Conservation (phyloP, 2,329 filamentous ascomycete genomes). For the Juglanconis juglandina region DNA sequence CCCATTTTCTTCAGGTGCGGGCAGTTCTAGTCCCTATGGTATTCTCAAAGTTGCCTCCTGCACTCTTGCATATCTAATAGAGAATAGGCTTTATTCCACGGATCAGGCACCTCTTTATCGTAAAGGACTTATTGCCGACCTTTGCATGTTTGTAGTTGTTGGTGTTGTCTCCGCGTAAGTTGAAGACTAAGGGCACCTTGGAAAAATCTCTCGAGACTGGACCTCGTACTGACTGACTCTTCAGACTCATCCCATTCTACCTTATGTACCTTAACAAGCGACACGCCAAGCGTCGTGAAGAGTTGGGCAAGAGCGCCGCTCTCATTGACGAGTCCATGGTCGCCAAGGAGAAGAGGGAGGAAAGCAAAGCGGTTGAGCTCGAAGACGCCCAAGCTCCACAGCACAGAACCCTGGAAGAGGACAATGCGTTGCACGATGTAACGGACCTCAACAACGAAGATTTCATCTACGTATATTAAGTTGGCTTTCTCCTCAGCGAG, state of each 20-base stretch:
- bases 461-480: slow-evolving; percentile 53
- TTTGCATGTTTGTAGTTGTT: slow-evolving; percentile 60
- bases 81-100: slow-evolving; percentile 50
- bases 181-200: background rate
- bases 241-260: slow-evolving; percentile 38
- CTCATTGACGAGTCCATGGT: slow-evolving; percentile 57
- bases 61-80: background rate
- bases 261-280: slow-evolving; percentile 51
- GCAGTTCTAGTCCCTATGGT: no score
- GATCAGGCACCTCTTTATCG: slow-evolving; percentile 54
- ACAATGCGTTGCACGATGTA: slow-evolving; percentile 45
- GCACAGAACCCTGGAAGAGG: slow-evolving; percentile 31
- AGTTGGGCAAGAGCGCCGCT: slow-evolving; percentile 56
- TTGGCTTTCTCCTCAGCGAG: background rate
- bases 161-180: slow-evolving; percentile 41
- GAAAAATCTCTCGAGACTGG: slow-evolving; percentile 19
- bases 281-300: slow-evolving; percentile 51
- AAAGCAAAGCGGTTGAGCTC: slow-evolving; percentile 31
- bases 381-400: slow-evolving; percentile 22
- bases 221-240: slow-evolving; percentile 16
- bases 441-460: slow-evolving; percentile 60
- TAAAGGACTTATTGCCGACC: slow-evolving; percentile 56
- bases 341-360: slow-evolving; percentile 42
- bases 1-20: no score
- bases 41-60: background rate